Conservation (phyloP, 176 grass and related monocot genomes). For the Rhynchospora breviuscula region DNA sequence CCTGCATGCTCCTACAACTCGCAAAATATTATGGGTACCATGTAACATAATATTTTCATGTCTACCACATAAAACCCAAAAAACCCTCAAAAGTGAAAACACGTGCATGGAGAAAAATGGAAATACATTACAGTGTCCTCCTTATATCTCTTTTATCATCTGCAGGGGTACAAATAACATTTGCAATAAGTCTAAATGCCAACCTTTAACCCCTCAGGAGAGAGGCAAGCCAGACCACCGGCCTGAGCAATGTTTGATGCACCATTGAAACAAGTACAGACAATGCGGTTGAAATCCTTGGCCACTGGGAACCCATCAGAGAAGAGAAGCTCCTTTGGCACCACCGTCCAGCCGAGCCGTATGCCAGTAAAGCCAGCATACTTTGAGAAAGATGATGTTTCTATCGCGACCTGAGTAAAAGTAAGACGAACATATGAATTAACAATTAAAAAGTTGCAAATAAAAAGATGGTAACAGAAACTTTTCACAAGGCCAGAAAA, state of each 20-base stretch:
- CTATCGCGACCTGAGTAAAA: slow-evolving; percentile 70
- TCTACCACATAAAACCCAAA: neutral
- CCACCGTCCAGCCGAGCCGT: slow-evolving; percentile 85
- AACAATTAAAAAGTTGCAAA: slow-evolving; percentile 2
- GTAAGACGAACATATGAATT: neutral
- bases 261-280: slow-evolving; percentile 84
- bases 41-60: neutral
- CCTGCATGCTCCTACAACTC: neutral
- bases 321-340: slow-evolving; percentile 87
- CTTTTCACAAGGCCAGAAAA: neutral
- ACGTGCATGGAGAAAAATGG: slow-evolving; percentile 33
- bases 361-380: slow-evolving; percentile 97
- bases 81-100: slow-evolving; percentile 15
- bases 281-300: slow-evolving; percentile 91
- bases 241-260: slow-evolving; percentile 84
- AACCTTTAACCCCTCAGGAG: slow-evolving; percentile 76
- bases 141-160: neutral
- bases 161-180: neutral
- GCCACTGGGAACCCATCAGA: slow-evolving; percentile 84
- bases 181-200: slow-evolving; percentile 2
- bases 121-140: neutral
- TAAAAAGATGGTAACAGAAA: neutral
- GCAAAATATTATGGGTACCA: neutral
- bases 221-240: slow-evolving; percentile 77
- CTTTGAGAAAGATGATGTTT: slow-evolving; percentile 93